Conservation (phyloP, 345 rosid species). For the Populus ilicifolia region DNA sequence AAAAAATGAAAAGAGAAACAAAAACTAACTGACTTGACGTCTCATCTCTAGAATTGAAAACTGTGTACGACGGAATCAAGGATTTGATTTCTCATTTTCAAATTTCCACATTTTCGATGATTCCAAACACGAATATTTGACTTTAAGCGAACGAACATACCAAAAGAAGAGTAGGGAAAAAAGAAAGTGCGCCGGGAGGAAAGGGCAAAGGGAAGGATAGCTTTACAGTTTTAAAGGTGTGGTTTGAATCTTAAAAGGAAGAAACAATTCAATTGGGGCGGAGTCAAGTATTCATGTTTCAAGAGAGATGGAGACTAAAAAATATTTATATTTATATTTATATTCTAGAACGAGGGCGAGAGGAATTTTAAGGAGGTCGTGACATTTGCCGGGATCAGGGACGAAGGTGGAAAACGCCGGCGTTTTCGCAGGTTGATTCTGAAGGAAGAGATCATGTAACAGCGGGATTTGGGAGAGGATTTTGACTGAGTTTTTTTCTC, state of each 20-base stretch:
- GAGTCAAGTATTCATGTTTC: neutral
- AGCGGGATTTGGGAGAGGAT: constrained; percentile 19
- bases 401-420: constrained; percentile 13
- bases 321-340: neutral
- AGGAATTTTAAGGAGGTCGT: neutral
- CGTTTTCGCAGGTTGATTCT: constrained; percentile 6
- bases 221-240: neutral
- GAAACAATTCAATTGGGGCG: neutral
- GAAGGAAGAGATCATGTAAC: constrained; percentile 4
- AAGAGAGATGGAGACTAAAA: neutral
- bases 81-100: constrained; percentile 20
- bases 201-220: neutral
- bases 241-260: neutral
- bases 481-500: neutral
- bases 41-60: constrained; percentile 17
- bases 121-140: constrained; percentile 14
- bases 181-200: neutral
- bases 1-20: neutral
- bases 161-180: neutral
- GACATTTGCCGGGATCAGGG: constrained; percentile 18
- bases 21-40: constrained; percentile 11
- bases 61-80: constrained; percentile 4
- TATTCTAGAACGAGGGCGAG: neutral
- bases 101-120: constrained; percentile 12
- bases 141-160: neutral